These are phyloP conservation scores for Phytopythium montanum DNA, from an alignment of 352 stramenopile species.

Conservation along the genomic window DNA sequence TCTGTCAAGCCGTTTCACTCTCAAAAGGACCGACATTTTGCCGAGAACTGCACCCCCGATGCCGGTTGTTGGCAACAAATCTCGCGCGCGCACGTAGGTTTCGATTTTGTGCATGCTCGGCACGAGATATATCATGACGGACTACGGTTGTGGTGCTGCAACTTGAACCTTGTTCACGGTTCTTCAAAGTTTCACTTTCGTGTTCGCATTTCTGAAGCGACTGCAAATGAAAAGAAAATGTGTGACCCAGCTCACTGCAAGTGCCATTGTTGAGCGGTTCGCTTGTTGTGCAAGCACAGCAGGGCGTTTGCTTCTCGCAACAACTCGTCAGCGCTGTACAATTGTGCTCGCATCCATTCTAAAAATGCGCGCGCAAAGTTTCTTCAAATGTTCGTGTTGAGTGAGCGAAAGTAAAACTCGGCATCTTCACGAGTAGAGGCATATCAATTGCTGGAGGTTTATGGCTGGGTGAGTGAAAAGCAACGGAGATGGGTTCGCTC, in stretches of 20 bases:
- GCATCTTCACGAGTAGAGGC: not conserved
- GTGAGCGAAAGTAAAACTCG: too few relatives aligned
- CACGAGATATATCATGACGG: not conserved
- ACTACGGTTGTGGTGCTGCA: not conserved
- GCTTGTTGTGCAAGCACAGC: too few relatives aligned
- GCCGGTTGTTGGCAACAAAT: too few relatives aligned
- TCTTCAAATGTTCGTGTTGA: too few relatives aligned
- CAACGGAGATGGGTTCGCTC: not conserved
- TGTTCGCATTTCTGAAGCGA: too few relatives aligned
- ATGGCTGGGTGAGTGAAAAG: not conserved
- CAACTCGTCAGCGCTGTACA: too few relatives aligned
- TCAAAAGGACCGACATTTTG: not conserved
- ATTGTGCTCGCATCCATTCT: too few relatives aligned
- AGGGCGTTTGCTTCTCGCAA: too few relatives aligned
- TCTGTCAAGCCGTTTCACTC: slow-evolving; percentile 2
- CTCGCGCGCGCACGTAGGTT: not conserved
- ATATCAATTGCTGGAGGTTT: not conserved
- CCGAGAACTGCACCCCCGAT: not conserved
- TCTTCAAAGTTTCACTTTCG: not conserved
- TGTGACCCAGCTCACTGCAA: too few relatives aligned
- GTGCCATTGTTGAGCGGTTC: too few relatives aligned
- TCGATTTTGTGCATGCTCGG: not conserved
- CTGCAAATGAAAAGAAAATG: too few relatives aligned
- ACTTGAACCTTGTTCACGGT: not conserved
- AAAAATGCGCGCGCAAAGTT: too few relatives aligned